Base-by-base conservation (phyloP, 148 eudicot species). In the Salicornia ramosissima region DNA sequence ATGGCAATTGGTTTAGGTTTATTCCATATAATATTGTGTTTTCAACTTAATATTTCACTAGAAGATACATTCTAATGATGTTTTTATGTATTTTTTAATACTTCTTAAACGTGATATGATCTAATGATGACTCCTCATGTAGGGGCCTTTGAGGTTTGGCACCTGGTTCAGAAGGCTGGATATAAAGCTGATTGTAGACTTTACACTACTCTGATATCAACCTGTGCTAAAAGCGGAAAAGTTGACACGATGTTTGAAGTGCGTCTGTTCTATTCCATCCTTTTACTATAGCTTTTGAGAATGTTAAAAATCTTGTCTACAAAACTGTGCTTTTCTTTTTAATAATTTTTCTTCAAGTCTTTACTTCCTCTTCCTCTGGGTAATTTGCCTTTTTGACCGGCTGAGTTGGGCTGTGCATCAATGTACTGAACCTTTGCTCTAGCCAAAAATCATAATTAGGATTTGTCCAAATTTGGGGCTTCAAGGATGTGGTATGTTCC, bases 171-270 rank as follows among this genome's bases (percentile, higher is more conserved):
- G 76, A 81, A 79, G 69, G 86, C 96, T 71, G 99, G 90, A 36
- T 71, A 86, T 51, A 82, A 80, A 73, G 85, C 90, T 80, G 99
- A 94, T 74, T 90, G 99, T 79, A 91, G 89, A 82, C 93, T 94
- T 57, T 91, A 89, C 83, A 94, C 99, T 68, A 94, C 93, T 63
- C 78, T 94, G 65, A 82, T 94, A 83, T 88, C 99, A 76, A 88
- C 97, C 64, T 94, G 90, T 82, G 99, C 91, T 65, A 94, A 86
- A 86, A 73, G 91, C 79, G 97, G 97, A 64, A 94, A 89, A 82
- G 99, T 94, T 65, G 99, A 94, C 82, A 61, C 84, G 15, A 94
- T 94, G 99, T 94, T 94, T 76, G 85, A 89, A 84, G 99, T 94
- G 79, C 39, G 84, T 74, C 31, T 65, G 16, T 39, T 69, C 21